Percentiles rank a stretch among this genome's conserved stretches.
These are phyloP conservation scores for Corymbia calophylla DNA, from an alignment of 441 rosid genomes.

Conservation along the genomic window DNA sequence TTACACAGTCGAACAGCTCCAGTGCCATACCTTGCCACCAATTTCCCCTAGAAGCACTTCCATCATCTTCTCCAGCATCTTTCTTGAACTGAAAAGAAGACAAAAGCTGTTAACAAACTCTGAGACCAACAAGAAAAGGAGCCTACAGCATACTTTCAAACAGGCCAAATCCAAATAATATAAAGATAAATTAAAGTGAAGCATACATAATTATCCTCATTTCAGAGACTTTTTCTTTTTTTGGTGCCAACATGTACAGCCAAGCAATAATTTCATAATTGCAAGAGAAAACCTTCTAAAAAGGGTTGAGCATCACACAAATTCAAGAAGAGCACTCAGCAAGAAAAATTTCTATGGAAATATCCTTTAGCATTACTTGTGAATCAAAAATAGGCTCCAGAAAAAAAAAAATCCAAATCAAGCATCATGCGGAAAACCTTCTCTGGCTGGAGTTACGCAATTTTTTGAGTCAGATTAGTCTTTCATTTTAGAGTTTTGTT, in stretches of 20 bases:
- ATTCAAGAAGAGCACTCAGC: not conserved
- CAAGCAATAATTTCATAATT: not conserved
- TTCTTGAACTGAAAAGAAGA: conserved; percentile 27
- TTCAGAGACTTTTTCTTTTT: not conserved
- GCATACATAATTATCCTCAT: not conserved
- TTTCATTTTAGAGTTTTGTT: not conserved
- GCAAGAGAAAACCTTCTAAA: not conserved
- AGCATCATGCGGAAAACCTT: not conserved
- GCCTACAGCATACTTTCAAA: not conserved
- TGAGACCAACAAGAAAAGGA: not conserved
- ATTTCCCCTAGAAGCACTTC: conserved; percentile 6
- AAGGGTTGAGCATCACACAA: not conserved
- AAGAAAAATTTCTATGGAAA: not conserved
- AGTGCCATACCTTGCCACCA: conserved; percentile 40
- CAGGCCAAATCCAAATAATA: not conserved
- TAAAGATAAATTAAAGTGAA: not conserved
- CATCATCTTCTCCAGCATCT: conserved; percentile 6
- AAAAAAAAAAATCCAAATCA: not conserved
- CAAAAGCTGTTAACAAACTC: not conserved
- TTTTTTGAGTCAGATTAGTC: not conserved
- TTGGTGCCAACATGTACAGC: not conserved
- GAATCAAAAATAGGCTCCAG: not conserved
- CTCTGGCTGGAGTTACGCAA: not conserved
- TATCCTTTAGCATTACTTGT: not conserved
- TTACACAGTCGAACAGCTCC: not conserved